Percentiles rank a stretch among this genome's conserved stretches.
phyloP scores from a whole-genome alignment of 495 filamentous ascomycete species.

The Xeromyces bisporus region DNA sequence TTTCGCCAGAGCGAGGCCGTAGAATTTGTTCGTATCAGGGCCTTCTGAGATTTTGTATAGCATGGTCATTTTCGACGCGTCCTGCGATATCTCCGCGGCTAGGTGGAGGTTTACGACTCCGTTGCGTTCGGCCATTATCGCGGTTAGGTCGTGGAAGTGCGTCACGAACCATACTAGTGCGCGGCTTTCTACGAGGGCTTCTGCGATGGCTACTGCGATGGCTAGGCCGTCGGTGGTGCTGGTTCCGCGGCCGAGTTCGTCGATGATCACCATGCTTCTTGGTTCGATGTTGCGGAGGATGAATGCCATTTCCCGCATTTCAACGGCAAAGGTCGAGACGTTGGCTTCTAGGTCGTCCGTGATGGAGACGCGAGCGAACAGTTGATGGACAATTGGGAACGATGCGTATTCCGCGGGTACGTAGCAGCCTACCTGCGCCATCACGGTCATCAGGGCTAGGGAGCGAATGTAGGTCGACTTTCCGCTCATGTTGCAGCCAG shows the following conservation, averaged over 20 bases:
- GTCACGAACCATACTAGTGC: conserved; percentile 83
- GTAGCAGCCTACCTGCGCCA: conserved; percentile 89
- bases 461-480: conserved; percentile 90
- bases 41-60: conserved; percentile 66
- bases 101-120: conserved; percentile 76
- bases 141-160: conserved; percentile 72
- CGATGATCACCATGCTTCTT: conserved; percentile 67
- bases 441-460: conserved; percentile 67
- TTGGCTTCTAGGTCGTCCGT: conserved; percentile 85
- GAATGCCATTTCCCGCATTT: conserved; percentile 92
- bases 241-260: conserved; percentile 87
- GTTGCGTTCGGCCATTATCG: conserved; percentile 50
- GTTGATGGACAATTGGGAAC: conserved; percentile 61
- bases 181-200: conserved; percentile 62
- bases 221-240: conserved; percentile 76
- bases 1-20: conserved; percentile 59
- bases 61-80: conserved; percentile 53
- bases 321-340: conserved; percentile 79
- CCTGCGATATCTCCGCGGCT: conserved; percentile 42
- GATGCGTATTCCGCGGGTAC: conserved; percentile 72
- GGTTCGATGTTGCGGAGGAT: conserved; percentile 65
- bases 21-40: conserved; percentile 51
- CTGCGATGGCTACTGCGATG: conserved; percentile 76
- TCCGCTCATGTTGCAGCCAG: conserved; percentile 98
- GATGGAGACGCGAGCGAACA: conserved; percentile 75